phyloP scores from a whole-genome alignment of 441 rosid genomes.

The Hura crepitans region DNA sequence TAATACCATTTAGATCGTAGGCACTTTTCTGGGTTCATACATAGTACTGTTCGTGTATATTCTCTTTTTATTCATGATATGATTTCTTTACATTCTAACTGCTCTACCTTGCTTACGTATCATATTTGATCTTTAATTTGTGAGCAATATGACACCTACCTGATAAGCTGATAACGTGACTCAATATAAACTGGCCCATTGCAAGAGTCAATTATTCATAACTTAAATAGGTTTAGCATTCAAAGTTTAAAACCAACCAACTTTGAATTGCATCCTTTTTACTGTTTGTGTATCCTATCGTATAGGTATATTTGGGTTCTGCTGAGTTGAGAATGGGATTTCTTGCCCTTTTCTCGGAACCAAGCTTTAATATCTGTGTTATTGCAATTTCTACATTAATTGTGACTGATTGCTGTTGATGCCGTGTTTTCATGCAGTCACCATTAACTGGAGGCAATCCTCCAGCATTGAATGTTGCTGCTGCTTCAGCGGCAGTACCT shows the following conservation, averaged over 20 bases:
- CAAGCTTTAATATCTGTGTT: neutral
- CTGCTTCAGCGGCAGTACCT: conserved; percentile 29
- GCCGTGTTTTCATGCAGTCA: conserved; percentile 27
- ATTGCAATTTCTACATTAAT: neutral
- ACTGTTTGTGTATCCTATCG: neutral
- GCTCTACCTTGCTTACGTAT: neutral
- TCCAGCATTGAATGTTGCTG: conserved; percentile 30
- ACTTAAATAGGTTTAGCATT: too few relatives aligned
- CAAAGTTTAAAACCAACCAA: too few relatives aligned
- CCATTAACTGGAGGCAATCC: conserved; percentile 30
- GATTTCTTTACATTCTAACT: neutral
- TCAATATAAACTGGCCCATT: too few relatives aligned
- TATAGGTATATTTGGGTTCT: neutral
- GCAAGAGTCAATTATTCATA: too few relatives aligned
- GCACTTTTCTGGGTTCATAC: neutral
- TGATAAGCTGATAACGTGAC: too few relatives aligned
- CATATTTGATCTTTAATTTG: neutral
- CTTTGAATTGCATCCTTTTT: neutral
- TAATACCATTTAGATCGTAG: neutral
- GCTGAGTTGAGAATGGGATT: neutral
- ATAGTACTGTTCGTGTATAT: neutral
- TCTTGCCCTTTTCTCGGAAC: neutral
- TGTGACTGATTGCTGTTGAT: neutral
- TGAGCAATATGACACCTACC: neutral
- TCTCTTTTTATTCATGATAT: too few relatives aligned